Evolutionary conservation across 148 eudicot species (phyloP).

Genomic region (Drosera capensis): DNA sequence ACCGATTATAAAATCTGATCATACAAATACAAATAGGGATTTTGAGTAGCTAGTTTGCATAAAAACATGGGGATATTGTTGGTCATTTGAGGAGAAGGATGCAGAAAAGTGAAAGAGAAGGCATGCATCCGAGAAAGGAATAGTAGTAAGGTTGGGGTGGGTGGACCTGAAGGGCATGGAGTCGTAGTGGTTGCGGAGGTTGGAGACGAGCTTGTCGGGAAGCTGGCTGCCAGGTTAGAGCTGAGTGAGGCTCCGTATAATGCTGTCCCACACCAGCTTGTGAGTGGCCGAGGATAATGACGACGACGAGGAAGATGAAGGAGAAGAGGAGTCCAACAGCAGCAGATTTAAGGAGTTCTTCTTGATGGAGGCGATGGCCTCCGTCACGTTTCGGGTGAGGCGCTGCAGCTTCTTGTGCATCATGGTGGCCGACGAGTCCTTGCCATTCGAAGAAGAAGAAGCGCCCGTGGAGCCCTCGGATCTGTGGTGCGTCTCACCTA

Average conservation of each 20-base stretch:
- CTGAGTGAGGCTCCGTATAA: constrained; percentile 77
- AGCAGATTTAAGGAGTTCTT: constrained; percentile 66
- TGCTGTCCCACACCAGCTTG: constrained; percentile 60
- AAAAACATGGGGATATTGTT: no score
- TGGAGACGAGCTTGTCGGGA: constrained; percentile 78
- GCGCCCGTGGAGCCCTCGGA: constrained; percentile 41
- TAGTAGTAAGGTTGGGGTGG: neutral
- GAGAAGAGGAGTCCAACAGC: constrained; percentile 30
- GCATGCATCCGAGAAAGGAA: no score
- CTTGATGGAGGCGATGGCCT: constrained; percentile 80
- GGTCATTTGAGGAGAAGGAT: no score
- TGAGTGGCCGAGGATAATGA: constrained; percentile 38
- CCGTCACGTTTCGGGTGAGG: constrained; percentile 64
- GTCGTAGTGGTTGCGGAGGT: constrained; percentile 80
- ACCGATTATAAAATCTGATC: no score
- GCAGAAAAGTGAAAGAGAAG: no score
- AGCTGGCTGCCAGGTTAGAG: constrained; percentile 94
- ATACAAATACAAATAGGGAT: no score
- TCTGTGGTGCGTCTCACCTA: constrained; percentile 71
- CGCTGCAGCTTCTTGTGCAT: constrained; percentile 77
- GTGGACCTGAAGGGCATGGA: constrained; percentile 72
- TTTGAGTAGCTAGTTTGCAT: no score
- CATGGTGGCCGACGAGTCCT: no score
- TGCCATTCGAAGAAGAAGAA: constrained; percentile 9
- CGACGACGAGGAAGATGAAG: no score